phyloP scores from a whole-genome alignment of 78 protist genomes.

The Bodo saltans region DNA sequence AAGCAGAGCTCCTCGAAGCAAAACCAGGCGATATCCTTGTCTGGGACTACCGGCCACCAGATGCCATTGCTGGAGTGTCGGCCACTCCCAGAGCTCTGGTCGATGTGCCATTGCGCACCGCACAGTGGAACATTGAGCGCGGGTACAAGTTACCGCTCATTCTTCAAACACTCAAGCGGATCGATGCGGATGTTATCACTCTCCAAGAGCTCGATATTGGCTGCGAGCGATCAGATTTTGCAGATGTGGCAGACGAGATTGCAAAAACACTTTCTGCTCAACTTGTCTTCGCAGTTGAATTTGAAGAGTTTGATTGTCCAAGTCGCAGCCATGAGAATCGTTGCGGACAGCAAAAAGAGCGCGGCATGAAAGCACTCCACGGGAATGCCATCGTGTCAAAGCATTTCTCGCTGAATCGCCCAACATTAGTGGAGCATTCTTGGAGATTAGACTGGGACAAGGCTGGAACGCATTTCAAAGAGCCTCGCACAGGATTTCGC shows the following conservation, averaged over 20 bases:
- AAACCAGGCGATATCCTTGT: too few species aligned
- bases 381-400: conserved; percentile 6
- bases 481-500: not conserved
- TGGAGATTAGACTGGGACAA: not conserved
- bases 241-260: not conserved
- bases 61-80: too few species aligned
- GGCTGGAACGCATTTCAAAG: not conserved
- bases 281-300: not conserved
- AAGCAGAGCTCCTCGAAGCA: too few species aligned
- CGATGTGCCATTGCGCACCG: too few species aligned
- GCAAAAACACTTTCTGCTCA: not conserved
- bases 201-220: not conserved
- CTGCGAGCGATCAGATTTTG: not conserved
- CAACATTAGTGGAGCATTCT: not conserved
- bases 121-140: conserved; percentile 24
- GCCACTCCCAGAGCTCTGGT: too few species aligned
- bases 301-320: not conserved
- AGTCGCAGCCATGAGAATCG: not conserved
- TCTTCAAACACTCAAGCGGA: not conserved
- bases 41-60: too few species aligned
- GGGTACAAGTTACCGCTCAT: not conserved
- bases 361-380: not conserved
- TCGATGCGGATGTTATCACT: not conserved
- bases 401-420: not conserved
- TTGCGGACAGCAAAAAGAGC: not conserved